Evolutionary conservation across 805 yeast species (phyloP), one percentile per base, ranked within the genome.

Genomic region (Wickerhamia fluorescens): DNA sequence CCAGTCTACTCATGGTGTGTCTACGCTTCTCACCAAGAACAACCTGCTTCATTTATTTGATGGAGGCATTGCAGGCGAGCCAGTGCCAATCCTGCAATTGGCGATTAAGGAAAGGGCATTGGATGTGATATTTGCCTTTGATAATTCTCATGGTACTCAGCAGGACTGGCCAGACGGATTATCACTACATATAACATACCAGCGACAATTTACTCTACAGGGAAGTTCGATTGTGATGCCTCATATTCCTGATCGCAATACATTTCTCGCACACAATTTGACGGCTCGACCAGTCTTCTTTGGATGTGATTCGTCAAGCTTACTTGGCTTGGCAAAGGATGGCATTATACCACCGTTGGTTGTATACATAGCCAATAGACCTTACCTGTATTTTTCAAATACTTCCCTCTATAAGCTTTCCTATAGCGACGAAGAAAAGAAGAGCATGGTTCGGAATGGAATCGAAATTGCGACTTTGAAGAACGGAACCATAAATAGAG

Each of bases 261-360:
- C 87, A 0, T 80, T 84, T 51, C 46, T 72, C 15, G 66, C 68
- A 35, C 43, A 59, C 38, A 80, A 80, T 34, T 61, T 84, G 38
- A 78, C 84, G 10, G 61, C 77, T 7, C 68, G 58, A 36, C 94
- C 95, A 28, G 66, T 80, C 1, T 85, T 86, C 59, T 86, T 86
- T 50, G 95, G 95, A 19, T 85, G 95, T 55, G 70, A 81, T 47
- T 67, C 83, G 4, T 40, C 55, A 1, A 80, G 82, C 46, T 57
- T 78, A 47, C 75, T 87, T 6, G 58, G 53, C 10, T 60, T 78
- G 35, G 49, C 44, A 7, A 52, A 53, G 30, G 56, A 57, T 17
- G 56, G 50, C 18, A 49, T 51, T 10, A 42, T 66, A 23, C 87
- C 88, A 16, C 95, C 95, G 2, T 62, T 85, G 33, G 66, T 86